A percentile compares a stretch with the other conserved stretches of the same genome.
These are phyloP conservation scores for Alternaria arborescens DNA, from an alignment of 2,329 filamentous ascomycete species.

Conservation along the genomic window DNA sequence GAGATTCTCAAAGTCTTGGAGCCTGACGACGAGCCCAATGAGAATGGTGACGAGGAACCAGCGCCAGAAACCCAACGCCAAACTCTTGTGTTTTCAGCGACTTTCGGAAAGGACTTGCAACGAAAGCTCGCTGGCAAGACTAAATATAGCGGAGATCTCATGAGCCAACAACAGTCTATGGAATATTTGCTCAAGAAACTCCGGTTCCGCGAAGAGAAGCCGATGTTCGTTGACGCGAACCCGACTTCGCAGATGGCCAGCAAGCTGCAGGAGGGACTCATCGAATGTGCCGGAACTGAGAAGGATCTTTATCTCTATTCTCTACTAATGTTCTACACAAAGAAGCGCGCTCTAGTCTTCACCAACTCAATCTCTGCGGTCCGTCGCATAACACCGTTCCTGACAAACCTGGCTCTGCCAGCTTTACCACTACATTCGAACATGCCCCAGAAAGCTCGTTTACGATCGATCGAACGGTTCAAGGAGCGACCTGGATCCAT, in stretches of 20 bases:
- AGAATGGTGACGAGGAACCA: conserved; percentile 41
- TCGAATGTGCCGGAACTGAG: conserved; percentile 92
- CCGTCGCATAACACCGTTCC: conserved; percentile 81
- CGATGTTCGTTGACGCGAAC: conserved; percentile 92
- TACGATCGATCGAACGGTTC: conserved; percentile 93
- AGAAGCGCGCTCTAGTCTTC: conserved; percentile 85
- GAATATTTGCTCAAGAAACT: conserved; percentile 91
- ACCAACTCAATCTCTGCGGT: conserved; percentile 96
- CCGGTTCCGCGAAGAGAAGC: conserved; percentile 83
- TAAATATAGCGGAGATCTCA: conserved; percentile 68
- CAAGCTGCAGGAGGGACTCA: conserved; percentile 83
- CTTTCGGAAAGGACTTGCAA: conserved; percentile 89
- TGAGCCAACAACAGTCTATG: conserved; percentile 82
- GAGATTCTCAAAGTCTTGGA: conserved; percentile 87
- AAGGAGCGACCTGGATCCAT: conserved; percentile 71
- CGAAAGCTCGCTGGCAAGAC: conserved; percentile 78
- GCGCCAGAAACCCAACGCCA: conserved; percentile 65
- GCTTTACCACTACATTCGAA: conserved; percentile 85
- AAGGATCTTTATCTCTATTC: conserved; percentile 97
- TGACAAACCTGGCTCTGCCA: conserved; percentile 81
- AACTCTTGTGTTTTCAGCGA: conserved; percentile 95
- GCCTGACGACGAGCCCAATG: conserved; percentile 62
- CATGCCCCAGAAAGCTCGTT: conserved; percentile 93
- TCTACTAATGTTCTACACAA: conserved; percentile 81
- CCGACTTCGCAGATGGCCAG: conserved; percentile 88